A percentile compares a stretch with the other conserved stretches of the same genome.
These are phyloP conservation scores for Elsinoe arachidis DNA, from an alignment of 2,329 filamentous ascomycete species.

Conservation along the genomic window DNA sequence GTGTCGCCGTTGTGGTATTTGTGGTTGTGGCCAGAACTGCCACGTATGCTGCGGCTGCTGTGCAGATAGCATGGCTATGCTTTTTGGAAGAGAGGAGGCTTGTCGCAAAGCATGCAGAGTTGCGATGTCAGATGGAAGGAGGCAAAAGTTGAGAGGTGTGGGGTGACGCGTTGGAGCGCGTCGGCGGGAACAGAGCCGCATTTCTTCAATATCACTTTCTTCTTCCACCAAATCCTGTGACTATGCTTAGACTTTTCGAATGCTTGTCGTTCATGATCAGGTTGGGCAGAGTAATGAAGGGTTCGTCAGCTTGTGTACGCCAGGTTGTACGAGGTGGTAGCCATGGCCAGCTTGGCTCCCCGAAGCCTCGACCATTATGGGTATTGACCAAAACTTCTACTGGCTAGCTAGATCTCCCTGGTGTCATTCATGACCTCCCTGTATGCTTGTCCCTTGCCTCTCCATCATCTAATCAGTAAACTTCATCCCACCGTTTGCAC, in stretches of 20 bases:
- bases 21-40: neutral
- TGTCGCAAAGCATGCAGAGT: neutral
- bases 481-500: conserved; percentile 70
- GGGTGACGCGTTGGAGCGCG: conserved; percentile 3
- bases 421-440: neutral
- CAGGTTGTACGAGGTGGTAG: too few relatives aligned
- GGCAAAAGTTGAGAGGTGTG: neutral
- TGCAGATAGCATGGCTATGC: neutral
- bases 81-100: neutral
- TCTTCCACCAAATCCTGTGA: too few relatives aligned
- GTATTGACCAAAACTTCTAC: too few relatives aligned
- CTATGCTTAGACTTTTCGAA: too few relatives aligned
- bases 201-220: neutral
- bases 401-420: too few relatives aligned
- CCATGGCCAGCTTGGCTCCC: too few relatives aligned
- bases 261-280: too few relatives aligned
- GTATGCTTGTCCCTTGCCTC: neutral
- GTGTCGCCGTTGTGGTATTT: neutral
- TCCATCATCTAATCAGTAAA: conserved; percentile 30
- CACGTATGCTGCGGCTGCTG: neutral
- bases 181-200: neutral
- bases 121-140: neutral
- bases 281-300: too few relatives aligned
- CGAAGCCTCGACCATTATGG: too few relatives aligned
- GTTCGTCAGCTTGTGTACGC: too few relatives aligned